Evolutionary conservation across 306 rosid species (phyloP), one percentile per base, ranked within the genome.

Genomic region (Medicago truncatula): DNA sequence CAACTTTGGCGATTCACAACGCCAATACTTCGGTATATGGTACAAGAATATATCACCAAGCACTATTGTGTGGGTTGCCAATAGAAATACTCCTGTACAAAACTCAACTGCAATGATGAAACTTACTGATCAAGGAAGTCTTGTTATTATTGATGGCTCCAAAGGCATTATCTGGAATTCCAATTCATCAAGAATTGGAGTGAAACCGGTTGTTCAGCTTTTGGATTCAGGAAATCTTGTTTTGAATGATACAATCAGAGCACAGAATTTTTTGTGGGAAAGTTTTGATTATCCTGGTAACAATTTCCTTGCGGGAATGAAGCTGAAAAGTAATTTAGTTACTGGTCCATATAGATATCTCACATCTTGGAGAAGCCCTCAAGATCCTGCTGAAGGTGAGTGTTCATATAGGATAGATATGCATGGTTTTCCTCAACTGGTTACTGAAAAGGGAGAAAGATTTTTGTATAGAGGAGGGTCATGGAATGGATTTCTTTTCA

Each of bases 251-350:
- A 54, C 13, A 61, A 50, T 12, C 61, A 57, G 7, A 5, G 18
- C 53, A 40, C n/a, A 1, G 39, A 11, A 59, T 0, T 6, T 59
- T 2, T 59, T 79, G 2, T 85, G 88, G 88, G 78, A 85, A 50
- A 82, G 86, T 39, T 85, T 79, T 53, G 78, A 85, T 67, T 72
- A 50, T 18, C 86, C 84, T 13, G 65, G 82, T 5, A 47, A 78
- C 21, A 85, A 75, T 16, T 52, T 49, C 15, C 75, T 85, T 1
- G 28, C 53, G 0, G 78, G 67, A 44, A 82, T 82, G 86, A 28
- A 12, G 18, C 77, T 78, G 65, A 56, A 61, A 1, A 6, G 38
- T 38, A 71, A 39, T 16, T 49, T 62, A 50, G 66, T 38, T n/a
- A 61, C n/a, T 15, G 82, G 77, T 36, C 46, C 17, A 18, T 18